phyloP scores from a whole-genome alignment of 1,139 yeast genomes.

The Kazachstania sp. region DNA sequence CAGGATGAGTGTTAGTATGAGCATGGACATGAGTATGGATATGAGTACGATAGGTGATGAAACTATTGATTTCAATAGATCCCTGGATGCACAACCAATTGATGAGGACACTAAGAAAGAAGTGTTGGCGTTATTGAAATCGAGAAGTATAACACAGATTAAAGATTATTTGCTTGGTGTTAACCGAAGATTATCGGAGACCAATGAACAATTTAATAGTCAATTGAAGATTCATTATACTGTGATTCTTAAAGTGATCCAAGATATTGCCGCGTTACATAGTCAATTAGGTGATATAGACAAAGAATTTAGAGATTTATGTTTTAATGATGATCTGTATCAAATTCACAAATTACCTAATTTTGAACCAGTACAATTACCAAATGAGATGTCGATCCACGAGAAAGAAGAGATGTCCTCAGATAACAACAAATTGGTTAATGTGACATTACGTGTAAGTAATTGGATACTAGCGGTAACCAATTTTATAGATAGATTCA shows the following conservation, averaged over 20 bases:
- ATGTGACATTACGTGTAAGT: constrained; percentile 8
- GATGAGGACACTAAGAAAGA: background rate
- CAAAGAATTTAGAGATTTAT: constrained; percentile 21
- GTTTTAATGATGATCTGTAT: constrained; percentile 26
- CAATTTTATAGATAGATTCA: constrained; percentile 9
- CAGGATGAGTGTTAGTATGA: too few relatives aligned
- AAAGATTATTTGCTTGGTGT: constrained; percentile 8
- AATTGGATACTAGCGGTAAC: constrained; percentile 17
- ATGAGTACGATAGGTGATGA: background rate
- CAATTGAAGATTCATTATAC: constrained; percentile 19
- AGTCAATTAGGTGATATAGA: constrained; percentile 17
- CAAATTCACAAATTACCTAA: constrained; percentile 18
- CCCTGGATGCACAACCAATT: background rate
- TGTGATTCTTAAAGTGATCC: constrained; percentile 20
- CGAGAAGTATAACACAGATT: constrained; percentile 7
- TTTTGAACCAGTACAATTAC: background rate
- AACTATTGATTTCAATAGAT: background rate
- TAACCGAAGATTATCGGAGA: constrained; percentile 8
- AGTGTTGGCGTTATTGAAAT: constrained; percentile 7
- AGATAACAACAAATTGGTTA: background rate
- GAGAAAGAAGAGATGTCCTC: background rate
- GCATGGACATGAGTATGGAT: too few relatives aligned
- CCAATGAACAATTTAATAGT: constrained; percentile 12
- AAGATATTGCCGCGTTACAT: constrained; percentile 14
- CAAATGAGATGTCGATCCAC: background rate